phyloP scores from a whole-genome alignment of 2,329 filamentous ascomycete genomes.

The Curvularia eragrostidis region DNA sequence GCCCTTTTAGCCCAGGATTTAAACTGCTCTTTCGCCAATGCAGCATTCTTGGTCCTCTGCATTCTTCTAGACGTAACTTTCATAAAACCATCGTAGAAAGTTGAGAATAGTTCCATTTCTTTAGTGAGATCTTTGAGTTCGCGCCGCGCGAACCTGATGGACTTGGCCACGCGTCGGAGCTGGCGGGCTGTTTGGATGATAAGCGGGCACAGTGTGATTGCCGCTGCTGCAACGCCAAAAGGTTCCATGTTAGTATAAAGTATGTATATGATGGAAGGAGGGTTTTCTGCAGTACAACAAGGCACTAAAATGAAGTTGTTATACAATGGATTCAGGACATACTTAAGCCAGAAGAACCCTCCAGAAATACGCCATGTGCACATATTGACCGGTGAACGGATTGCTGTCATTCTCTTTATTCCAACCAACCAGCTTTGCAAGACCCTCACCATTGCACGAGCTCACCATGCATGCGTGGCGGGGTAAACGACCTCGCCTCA shows the following conservation, averaged over 20 bases:
- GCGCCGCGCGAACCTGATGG: background rate
- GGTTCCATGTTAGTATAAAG: background rate
- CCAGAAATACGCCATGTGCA: background rate
- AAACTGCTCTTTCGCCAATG: background rate
- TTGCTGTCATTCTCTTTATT: background rate
- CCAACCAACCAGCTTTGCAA: background rate
- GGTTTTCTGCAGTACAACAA: background rate
- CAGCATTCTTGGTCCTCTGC: background rate
- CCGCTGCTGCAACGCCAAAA: background rate
- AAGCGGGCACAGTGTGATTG: background rate
- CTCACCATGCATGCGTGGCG: background rate
- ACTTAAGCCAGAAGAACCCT: background rate
- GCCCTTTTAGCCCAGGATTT: background rate
- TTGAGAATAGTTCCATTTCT: background rate
- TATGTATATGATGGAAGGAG: slow-evolving; percentile 6
- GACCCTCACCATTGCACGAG: background rate
- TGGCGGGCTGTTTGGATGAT: background rate
- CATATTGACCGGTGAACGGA: background rate
- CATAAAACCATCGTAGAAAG: background rate
- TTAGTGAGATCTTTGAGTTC: background rate
- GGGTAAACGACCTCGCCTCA: background rate
- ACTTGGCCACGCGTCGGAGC: background rate
- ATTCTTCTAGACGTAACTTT: background rate
- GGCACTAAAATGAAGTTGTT: background rate
- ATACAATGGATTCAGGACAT: background rate